Base-by-base conservation (phyloP, 164 flowering plant genomes). In the Tinospora cordifolia region DNA sequence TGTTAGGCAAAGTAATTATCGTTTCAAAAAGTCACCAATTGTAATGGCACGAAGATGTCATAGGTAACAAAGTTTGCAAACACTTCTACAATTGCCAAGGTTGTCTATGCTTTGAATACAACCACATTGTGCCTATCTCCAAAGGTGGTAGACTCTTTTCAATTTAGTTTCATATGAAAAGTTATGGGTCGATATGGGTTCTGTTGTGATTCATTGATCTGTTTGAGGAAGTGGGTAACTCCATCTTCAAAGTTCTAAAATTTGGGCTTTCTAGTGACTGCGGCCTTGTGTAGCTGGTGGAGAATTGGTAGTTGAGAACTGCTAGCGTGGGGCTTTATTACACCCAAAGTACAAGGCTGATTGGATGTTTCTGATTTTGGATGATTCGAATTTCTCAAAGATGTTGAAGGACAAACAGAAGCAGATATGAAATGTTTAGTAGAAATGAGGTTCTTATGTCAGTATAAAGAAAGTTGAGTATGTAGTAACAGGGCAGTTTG, bases 281-380 rank as follows among this genome's bases (percentile, higher is more conserved):
- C 69, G 11, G 24, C 3, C 4, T 75, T 75, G 47, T 71, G 39
- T 63, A 75, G 71, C 67, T 90, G 98, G 97, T 66, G 98, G 98
- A 40, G 93, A 89, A 71, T 93, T 97, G 1, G 83, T 77, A 0
- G 83, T 75, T 0, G 96, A 89, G 46, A 93, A 93, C 71, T 91
- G 98, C 71, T 96, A 88, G 97, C 79, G 99, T 95, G 65, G 90
- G 92, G n/a, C n/a, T n/a, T n/a, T n/a, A n/a, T n/a, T n/a, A n/a
- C n/a, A n/a, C n/a, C n/a, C n/a, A 73, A 85, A 94, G 71, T 82
- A 75, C 24, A 95, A 95, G 72, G 83, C 98, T 2, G 84, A 85
- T 72, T n/a, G n/a, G n/a, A n/a, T n/a, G n/a, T n/a, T n/a, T n/a
- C n/a, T n/a, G n/a, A n/a, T n/a, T n/a, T n/a, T n/a, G n/a, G n/a